Evolutionary conservation across 2,329 filamentous ascomycete genomes (phyloP), one percentile per base, ranked within the genome.

Genomic region (Nothomitra cinnamomea): DNA sequence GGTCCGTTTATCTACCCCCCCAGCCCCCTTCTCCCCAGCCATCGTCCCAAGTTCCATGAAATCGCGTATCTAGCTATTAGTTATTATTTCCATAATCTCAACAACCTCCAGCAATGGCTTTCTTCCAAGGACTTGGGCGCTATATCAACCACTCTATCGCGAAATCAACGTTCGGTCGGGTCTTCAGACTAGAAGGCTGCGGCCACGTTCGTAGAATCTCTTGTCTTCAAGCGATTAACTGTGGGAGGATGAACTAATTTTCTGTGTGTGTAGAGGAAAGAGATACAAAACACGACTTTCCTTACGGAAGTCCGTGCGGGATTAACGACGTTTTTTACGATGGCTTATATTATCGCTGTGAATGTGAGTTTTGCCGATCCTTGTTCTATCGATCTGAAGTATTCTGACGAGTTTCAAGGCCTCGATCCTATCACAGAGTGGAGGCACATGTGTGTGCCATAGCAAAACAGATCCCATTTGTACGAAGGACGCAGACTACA

Each of bases 231-330:
- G n/a, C n/a, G n/a, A n/a, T n/a, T n/a, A n/a, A n/a, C n/a, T 54
- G 25, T 1, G 58, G 53, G 49, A 40, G 47, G 53, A 52, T 52
- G 28, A 28, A 35, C 21, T 56, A 55, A n/a, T 43, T 51, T 48
- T 28, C 58, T 51, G 56, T 52, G 55, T 4, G 41, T 13, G 13
- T 58, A 85, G 82, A 77, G 75, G 58, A 77, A 73, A 60, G 82
- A 86, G 66, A 79, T 85, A 53, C 83, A 85, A 63, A 82, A 82
- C 21, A 83, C 85, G 32, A 75, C 76, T 60, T 94, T 94, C 71
- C 79, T 86, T 61, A 94, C 87, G 50, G 87, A 94, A 69, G 72
- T 94, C 53, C 82, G 87, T 57, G 87, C 85, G 56, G 87, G 87
- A 49, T 69, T 94, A 36, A 85, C 86, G 24, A 88, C 85, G 2